Percentiles rank a stretch among this genome's conserved stretches.
These are phyloP conservation scores for Aspergillus pseudoviridinutans DNA, from an alignment of 2,329 filamentous ascomycete genomes.

Conservation along the genomic window DNA sequence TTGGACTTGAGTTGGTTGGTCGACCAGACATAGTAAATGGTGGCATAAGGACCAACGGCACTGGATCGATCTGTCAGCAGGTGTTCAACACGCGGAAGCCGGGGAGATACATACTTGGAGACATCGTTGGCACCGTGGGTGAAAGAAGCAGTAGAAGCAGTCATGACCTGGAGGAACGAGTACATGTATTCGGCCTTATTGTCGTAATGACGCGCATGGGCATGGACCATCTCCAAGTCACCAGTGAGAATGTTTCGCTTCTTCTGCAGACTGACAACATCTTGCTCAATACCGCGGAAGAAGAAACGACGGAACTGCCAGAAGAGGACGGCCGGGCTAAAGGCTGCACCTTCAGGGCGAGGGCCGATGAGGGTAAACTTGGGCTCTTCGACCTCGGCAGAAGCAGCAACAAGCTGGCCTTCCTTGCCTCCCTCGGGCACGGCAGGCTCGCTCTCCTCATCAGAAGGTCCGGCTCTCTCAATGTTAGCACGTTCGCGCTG, in stretches of 20 bases:
- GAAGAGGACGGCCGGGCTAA: constrained; percentile 12
- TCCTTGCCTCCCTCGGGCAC: background rate
- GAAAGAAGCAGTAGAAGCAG: constrained; percentile 14
- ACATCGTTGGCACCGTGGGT: constrained; percentile 19
- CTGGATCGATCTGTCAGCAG: constrained; percentile 1
- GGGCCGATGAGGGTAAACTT: constrained; percentile 8
- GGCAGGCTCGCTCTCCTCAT: constrained; percentile 1
- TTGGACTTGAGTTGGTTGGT: constrained; percentile 5
- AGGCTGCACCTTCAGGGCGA: constrained; percentile 12
- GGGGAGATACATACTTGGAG: constrained; percentile 10
- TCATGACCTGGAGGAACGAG: constrained; percentile 16
- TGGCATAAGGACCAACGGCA: constrained; percentile 17
- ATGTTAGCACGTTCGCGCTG: constrained; percentile 7
- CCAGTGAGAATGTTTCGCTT: constrained; percentile 14
- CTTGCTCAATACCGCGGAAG: constrained; percentile 16
- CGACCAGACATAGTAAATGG: constrained; percentile 15
- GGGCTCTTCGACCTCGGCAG: background rate
- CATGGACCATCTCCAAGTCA: constrained; percentile 15
- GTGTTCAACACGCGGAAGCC: background rate
- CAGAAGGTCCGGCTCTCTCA: background rate
- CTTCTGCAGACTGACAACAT: constrained; percentile 13
- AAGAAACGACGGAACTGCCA: constrained; percentile 12
- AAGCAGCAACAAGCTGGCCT: background rate
- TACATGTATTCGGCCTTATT: constrained; percentile 17
- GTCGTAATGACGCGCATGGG: constrained; percentile 13